Percentiles rank a stretch among this genome's conserved stretches.
phyloP scores from a whole-genome alignment of 768 basidiomycete species.

The Tulasnella sp. region DNA sequence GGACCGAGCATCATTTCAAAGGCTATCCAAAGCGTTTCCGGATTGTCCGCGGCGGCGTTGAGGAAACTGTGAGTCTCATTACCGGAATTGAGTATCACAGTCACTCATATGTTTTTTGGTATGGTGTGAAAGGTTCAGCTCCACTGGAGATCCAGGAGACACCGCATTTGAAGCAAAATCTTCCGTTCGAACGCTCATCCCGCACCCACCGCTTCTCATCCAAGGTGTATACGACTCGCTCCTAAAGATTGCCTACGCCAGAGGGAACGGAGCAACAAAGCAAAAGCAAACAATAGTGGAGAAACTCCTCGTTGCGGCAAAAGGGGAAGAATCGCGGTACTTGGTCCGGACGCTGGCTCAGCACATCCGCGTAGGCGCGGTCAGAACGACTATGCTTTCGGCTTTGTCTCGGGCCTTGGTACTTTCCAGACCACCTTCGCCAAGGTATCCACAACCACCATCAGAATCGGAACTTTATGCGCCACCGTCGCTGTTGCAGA shows the following conservation, averaged over 20 bases:
- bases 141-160: slow-evolving; percentile 79
- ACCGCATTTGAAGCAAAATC: slow-evolving; percentile 83
- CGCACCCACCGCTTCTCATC: slow-evolving; percentile 64
- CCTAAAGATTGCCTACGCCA: slow-evolving; percentile 61
- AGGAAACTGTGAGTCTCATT: slow-evolving; percentile 44
- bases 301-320: slow-evolving; percentile 75
- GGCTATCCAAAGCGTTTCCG: slow-evolving; percentile 69
- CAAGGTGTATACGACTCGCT: slow-evolving; percentile 64
- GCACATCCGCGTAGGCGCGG: slow-evolving; percentile 84
- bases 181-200: slow-evolving; percentile 66
- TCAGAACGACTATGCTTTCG: slow-evolving; percentile 73
- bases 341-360: slow-evolving; percentile 69
- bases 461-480: slow-evolving; percentile 23
- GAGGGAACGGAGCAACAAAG: slow-evolving; percentile 71
- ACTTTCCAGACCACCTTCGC: not conserved
- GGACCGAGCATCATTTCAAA: slow-evolving; percentile 65
- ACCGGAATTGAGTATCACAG: slow-evolving; percentile 29
- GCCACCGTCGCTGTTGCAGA: slow-evolving; percentile 35
- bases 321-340: slow-evolving; percentile 84
- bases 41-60: slow-evolving; percentile 55
- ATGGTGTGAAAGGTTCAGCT: slow-evolving; percentile 50
- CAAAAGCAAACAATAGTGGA: slow-evolving; percentile 76
- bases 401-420: slow-evolving; percentile 68
- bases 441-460: not conserved
- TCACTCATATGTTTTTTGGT: slow-evolving; percentile 27